These are phyloP conservation scores for Corylus heterophylla DNA, from an alignment of 306 rosid species.

Conservation along the genomic window DNA sequence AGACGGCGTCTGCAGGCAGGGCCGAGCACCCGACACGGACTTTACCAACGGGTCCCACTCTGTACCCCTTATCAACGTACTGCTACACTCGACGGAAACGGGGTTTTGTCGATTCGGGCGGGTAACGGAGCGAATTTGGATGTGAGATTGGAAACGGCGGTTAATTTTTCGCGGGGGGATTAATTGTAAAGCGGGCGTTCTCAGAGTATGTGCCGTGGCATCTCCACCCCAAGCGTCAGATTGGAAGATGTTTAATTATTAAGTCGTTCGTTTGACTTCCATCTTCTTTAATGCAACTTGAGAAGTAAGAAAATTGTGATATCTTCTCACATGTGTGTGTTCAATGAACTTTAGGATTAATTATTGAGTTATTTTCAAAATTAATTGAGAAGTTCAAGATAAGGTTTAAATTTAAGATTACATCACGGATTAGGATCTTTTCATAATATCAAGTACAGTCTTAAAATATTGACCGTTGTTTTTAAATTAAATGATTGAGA, in stretches of 20 bases:
- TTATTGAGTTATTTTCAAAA: no score
- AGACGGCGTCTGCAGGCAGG: constrained; percentile 66
- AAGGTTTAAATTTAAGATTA: no score
- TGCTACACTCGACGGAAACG: not conserved
- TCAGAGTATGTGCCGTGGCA: constrained; percentile 7
- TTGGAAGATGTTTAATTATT: not conserved
- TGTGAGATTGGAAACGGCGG: constrained; percentile 47
- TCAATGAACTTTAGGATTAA: no score
- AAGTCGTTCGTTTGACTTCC: not conserved
- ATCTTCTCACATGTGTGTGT: no score
- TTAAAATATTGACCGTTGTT: no score
- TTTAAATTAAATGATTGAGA: no score
- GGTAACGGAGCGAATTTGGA: constrained; percentile 4
- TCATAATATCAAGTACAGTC: no score
- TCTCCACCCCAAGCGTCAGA: constrained; percentile 8
- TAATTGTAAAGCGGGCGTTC: constrained; percentile 12
- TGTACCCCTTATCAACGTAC: not conserved
- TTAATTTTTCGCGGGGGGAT: constrained; percentile 21
- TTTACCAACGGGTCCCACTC: constrained; percentile 45
- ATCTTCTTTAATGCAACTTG: not conserved
- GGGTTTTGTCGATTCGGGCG: not conserved
- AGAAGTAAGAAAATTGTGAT: no score
- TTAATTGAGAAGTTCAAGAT: no score
- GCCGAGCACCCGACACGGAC: constrained; percentile 56
- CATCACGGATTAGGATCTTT: no score